These are phyloP conservation scores for Zelopaecilomyces penicillatus DNA, from an alignment of 2,329 filamentous ascomycete genomes.

Conservation along the genomic window DNA sequence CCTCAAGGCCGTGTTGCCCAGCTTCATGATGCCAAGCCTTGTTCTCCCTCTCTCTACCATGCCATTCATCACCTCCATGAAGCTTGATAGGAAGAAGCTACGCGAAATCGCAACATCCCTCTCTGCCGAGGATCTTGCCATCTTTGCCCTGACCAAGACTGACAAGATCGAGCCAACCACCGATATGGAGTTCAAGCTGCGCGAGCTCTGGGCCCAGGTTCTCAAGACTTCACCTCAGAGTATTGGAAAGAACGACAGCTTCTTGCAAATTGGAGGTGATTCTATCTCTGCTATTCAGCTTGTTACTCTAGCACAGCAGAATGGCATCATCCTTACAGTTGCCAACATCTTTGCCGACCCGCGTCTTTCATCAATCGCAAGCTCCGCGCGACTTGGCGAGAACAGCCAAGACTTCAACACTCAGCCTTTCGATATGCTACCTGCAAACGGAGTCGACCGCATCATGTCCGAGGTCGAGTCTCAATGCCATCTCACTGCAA, in stretches of 20 bases:
- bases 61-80: slow-evolving; percentile 10
- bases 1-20: slow-evolving; percentile 4
- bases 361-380: slow-evolving; percentile 1
- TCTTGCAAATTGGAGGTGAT: slow-evolving; percentile 27
- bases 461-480: slow-evolving; percentile 1
- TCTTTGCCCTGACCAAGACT: slow-evolving; percentile 1
- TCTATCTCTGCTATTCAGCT: slow-evolving; percentile 37
- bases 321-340: slow-evolving; percentile 2
- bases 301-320: slow-evolving; percentile 26
- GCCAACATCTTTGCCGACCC: slow-evolving; percentile 3
- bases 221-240: slow-evolving; percentile 19
- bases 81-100: slow-evolving; percentile 9
- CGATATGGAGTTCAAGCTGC: slow-evolving; percentile 9
- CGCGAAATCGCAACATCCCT: slow-evolving; percentile 1
- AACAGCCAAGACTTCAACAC: not conserved
- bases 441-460: not conserved
- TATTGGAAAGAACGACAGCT: slow-evolving; percentile 15
- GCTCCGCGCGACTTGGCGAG: not conserved
- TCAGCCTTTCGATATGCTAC: slow-evolving; percentile 4
- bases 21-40: slow-evolving; percentile 13
- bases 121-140: slow-evolving; percentile 4
- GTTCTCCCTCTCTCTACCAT: slow-evolving; percentile 12
- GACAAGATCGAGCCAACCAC: slow-evolving; percentile 11
- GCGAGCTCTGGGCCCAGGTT: slow-evolving; percentile 21
- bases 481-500: slow-evolving; percentile 4